A percentile compares a stretch with the other conserved stretches of the same genome.
Conservation (phyloP, 768 basidiomycete species). For the Kwoniella bestiolae region DNA sequence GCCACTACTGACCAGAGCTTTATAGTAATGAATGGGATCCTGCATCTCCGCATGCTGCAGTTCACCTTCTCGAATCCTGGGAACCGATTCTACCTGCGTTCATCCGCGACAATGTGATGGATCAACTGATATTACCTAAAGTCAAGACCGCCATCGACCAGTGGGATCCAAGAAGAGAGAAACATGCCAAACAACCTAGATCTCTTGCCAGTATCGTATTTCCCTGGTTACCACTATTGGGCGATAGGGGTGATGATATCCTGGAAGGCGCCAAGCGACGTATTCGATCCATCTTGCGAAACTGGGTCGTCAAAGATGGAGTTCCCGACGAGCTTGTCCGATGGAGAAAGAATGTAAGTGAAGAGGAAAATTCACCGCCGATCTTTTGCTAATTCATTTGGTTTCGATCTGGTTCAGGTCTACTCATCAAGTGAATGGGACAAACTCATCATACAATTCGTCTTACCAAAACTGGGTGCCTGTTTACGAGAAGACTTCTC, state of each 20-base stretch:
- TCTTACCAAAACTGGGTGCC: constrained; percentile 87
- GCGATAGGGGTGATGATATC: constrained; percentile 78
- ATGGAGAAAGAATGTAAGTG: constrained; percentile 76
- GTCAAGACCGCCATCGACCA: constrained; percentile 78
- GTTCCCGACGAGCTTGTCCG: constrained; percentile 73
- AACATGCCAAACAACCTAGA: constrained; percentile 58
- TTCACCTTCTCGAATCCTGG: constrained; percentile 88
- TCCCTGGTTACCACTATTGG: constrained; percentile 92
- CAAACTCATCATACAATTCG: constrained; percentile 80
- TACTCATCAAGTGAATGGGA: constrained; percentile 87
- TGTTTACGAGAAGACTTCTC: constrained; percentile 76
- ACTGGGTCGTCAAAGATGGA: constrained; percentile 73
- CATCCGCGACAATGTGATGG: constrained; percentile 90
- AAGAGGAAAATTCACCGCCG: constrained; percentile 2
- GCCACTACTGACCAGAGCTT: background rate
- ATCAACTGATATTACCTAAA: constrained; percentile 94
- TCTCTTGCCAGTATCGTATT: constrained; percentile 82
- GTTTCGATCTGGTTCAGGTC: no score
- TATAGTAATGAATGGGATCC: constrained; percentile 84
- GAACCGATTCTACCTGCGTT: constrained; percentile 82
- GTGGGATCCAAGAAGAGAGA: constrained; percentile 62
- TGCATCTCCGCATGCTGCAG: constrained; percentile 70
- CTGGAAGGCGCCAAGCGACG: constrained; percentile 85
- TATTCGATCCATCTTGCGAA: constrained; percentile 74
- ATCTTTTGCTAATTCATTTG: no score